Base-by-base conservation (phyloP, 345 rosid genomes). In the Linum tenue region DNA sequence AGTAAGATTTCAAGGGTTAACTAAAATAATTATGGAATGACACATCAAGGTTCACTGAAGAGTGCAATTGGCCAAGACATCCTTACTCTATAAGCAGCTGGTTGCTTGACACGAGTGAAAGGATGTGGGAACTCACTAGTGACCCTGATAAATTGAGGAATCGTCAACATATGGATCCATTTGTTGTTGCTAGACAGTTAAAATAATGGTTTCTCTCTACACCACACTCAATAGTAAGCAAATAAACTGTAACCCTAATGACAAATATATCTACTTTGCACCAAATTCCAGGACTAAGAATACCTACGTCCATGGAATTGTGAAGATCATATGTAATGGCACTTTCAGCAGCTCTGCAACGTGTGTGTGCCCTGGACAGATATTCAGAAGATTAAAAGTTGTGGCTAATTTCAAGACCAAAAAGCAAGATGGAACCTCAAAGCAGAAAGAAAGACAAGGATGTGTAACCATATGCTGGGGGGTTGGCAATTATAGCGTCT, bases 301-400 rank as follows among this genome's bases (percentile, higher is more conserved):
- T 31, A 80, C 81, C 74, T 76, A 83, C 87, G 81, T 83, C 87
- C 87, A 83, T 40, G 87, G 84, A 84, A 83, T 83, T 3, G 87
- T 83, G 73, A 83, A 83, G 64, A 83, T 64, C 69, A 83, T 73
- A 39, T 83, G 87, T 63, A 83, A 63, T 2, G 84, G 87, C 60
- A 83, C 57, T 37, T 75, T 75, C 16, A 83, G 70, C 1, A 55
- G 61, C 75, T 83, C 84, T 17, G 83, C 87, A 44, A 83, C 87
- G 75, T 83, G 84, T 12, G 73, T 74, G 62, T 83, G 87, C 44
- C 87, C 84, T 83, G 81, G 61, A 71, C 36, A 63, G 57, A 3
- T 31, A 44, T 60, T 37, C 69, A 38, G 2, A 15, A 15, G 16
- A 62, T 61, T 65, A 71, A 48, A 39, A 16, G 2, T 31, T 48